Conservation (phyloP, 2,329 filamentous ascomycete species). For the Zelopaecilomyces penicillatus region DNA sequence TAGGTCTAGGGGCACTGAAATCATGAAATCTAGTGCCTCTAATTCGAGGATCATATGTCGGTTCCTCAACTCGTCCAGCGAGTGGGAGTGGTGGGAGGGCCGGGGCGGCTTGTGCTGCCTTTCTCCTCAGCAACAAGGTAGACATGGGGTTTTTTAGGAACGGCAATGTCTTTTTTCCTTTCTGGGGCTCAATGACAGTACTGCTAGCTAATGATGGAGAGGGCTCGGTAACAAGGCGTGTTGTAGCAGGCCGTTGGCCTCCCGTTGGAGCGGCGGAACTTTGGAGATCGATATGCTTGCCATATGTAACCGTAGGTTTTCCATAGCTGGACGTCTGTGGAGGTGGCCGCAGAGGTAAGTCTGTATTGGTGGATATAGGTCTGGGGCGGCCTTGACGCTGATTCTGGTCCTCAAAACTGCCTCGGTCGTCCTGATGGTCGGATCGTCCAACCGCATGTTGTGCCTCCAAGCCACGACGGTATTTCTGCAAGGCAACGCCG, state of each 20-base stretch:
- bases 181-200: conserved; percentile 28
- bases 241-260: conserved; percentile 35
- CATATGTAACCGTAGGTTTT: conserved; percentile 35
- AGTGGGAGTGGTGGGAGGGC: conserved; percentile 35
- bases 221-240: conserved; percentile 32
- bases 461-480: conserved; percentile 30
- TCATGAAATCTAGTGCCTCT: conserved; percentile 56
- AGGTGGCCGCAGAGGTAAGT: conserved; percentile 21
- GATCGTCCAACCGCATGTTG: conserved; percentile 10
- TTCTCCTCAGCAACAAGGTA: conserved; percentile 48
- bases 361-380: conserved; percentile 21
- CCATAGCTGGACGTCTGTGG: conserved; percentile 17
- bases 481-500: conserved; percentile 45
- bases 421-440: conserved; percentile 12
- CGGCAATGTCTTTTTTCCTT: conserved; percentile 45
- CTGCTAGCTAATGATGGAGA: conserved; percentile 15
- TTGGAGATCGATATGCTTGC: conserved; percentile 42
- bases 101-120: conserved; percentile 40
- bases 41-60: conserved; percentile 54
- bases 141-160: conserved; percentile 55
- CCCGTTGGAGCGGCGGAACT: conserved; percentile 19
- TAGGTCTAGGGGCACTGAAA: conserved; percentile 53
- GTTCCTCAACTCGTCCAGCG: conserved; percentile 32
- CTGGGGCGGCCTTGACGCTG: conserved; percentile 3
- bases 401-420: conserved; percentile 3